phyloP scores from a whole-genome alignment of 202 grass and related monocot species.

The Brachypodium distachyon region DNA sequence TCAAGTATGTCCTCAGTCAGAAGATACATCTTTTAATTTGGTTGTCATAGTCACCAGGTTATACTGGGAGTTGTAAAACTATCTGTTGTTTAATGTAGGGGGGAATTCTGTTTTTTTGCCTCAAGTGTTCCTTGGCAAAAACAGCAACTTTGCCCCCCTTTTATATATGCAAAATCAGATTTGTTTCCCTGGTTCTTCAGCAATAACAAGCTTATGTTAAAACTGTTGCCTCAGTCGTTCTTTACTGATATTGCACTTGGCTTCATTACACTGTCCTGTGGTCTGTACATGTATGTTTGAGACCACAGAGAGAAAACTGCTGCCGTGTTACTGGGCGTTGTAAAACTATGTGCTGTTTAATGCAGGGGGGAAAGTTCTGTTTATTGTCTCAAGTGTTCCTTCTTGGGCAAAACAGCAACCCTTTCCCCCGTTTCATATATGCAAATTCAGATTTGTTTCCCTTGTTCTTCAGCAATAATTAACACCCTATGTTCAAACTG shows the following conservation, averaged over 20 bases:
- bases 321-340: too few species aligned
- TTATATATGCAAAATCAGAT: neutral
- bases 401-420: too few species aligned
- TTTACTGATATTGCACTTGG: neutral
- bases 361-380: too few species aligned
- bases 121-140: neutral
- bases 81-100: neutral
- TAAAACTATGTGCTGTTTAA: too few species aligned
- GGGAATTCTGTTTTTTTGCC: conserved; percentile 14
- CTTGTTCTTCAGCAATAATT: too few species aligned
- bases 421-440: too few species aligned
- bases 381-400: too few species aligned
- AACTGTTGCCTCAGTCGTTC: neutral
- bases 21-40: neutral
- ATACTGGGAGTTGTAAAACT: conserved; percentile 9
- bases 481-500: too few species aligned
- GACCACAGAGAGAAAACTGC: neutral
- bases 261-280: neutral
- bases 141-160: neutral
- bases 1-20: conserved; percentile 1
- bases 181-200: neutral
- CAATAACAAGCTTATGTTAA: neutral
- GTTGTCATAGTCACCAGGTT: neutral
- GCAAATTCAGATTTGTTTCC: too few species aligned
- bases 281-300: neutral